These are phyloP conservation scores for Rhodotorula babjevae DNA, from an alignment of 768 basidiomycete genomes.

Conservation along the genomic window DNA sequence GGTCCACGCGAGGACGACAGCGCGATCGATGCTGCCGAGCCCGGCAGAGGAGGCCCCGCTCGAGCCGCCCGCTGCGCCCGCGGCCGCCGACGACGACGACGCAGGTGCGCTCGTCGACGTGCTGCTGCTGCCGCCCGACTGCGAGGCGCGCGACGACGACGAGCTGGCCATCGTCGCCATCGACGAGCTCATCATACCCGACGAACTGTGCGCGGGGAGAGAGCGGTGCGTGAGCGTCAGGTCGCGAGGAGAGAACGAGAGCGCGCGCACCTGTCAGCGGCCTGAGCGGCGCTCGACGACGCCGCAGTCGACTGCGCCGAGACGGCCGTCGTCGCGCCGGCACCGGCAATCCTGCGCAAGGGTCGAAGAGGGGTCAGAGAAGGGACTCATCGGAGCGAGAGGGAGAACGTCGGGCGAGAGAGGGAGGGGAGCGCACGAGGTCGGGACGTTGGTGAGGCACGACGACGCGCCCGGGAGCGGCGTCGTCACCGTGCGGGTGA, in stretches of 20 bases:
- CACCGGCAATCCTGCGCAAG: conserved; percentile 7
- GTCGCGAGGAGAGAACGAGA: not conserved
- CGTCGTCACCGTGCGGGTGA: conserved; percentile 26
- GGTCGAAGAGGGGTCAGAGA: not conserved
- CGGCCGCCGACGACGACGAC: not conserved
- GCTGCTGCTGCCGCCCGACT: not conserved
- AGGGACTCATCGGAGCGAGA: too few relatives aligned
- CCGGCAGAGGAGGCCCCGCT: not conserved
- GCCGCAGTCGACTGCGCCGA: conserved; percentile 8
- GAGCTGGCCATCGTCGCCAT: not conserved
- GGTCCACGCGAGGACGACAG: not conserved
- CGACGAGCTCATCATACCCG: too few relatives aligned
- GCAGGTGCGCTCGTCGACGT: not conserved
- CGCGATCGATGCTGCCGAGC: not conserved
- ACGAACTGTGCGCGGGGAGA: not conserved
- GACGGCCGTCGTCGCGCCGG: conserved; percentile 1
- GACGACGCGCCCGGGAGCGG: conserved; percentile 24
- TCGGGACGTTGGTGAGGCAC: conserved; percentile 21
- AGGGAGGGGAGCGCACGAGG: not conserved
- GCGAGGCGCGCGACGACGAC: not conserved
- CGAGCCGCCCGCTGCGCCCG: conserved; percentile 1
- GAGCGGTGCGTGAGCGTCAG: too few relatives aligned
- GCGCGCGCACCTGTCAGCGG: not conserved
- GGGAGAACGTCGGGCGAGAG: too few relatives aligned
- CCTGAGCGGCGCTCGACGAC: not conserved